Evolutionary conservation across 176 grass and related monocot genomes (phyloP).

Genomic region (Oryza rufipogon): DNA sequence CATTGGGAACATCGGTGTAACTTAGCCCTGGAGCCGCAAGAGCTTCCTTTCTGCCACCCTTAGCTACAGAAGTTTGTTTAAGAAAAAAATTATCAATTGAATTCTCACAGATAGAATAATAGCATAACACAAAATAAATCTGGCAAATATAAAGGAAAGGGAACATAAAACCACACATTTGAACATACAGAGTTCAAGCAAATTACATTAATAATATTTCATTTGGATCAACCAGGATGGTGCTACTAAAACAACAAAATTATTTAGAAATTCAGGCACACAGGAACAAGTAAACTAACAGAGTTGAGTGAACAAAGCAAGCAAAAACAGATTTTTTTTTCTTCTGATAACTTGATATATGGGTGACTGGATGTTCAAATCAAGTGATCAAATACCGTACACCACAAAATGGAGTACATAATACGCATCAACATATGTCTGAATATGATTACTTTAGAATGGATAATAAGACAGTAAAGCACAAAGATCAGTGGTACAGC

Average conservation of each 20-base stretch:
- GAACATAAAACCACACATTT: background rate
- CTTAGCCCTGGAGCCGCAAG: conserved; percentile 51
- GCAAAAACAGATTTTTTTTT: background rate
- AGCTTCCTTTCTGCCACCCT: conserved; percentile 52
- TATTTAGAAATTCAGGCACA: background rate
- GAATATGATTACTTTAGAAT: background rate
- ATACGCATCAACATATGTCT: background rate
- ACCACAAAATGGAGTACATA: background rate
- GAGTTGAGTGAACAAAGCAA: background rate
- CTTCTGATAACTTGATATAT: background rate
- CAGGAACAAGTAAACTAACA: background rate
- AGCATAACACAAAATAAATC: conserved; percentile 8
- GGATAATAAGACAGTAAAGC: background rate
- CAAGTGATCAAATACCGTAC: background rate
- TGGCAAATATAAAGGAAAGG: background rate
- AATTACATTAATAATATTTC: background rate
- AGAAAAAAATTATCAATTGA: conserved; percentile 33
- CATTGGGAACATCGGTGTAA: conserved; percentile 80
- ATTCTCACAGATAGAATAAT: conserved; percentile 19
- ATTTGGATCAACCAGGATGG: background rate
- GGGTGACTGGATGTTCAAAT: background rate
- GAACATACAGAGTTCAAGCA: background rate
- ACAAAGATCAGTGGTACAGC: background rate
- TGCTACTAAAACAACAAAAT: background rate
- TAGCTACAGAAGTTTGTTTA: conserved; percentile 60